Conservation (phyloP, 805 yeast genomes). For the Monosporozyma yasuniensis region DNA sequence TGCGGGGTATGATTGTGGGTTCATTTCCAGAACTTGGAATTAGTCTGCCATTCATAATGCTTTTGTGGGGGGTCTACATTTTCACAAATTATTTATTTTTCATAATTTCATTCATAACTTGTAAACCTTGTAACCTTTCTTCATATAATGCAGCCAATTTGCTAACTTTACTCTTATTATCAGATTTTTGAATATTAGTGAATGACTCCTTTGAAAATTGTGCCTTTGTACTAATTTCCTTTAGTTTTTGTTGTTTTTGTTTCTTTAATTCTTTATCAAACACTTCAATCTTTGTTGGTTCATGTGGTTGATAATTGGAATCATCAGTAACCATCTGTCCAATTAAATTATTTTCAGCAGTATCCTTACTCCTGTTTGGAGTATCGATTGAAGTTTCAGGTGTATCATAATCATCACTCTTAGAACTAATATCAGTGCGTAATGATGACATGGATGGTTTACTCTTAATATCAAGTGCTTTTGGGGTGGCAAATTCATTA, state of each 20-base stretch:
- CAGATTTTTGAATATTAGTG: conserved; percentile 36
- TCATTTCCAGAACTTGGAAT: too few relatives aligned
- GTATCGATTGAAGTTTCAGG: not conserved
- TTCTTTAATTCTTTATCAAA: conserved; percentile 24
- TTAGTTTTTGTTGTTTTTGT: conserved; percentile 5
- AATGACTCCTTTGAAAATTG: conserved; percentile 29
- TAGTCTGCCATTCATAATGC: not conserved
- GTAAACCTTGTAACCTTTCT: conserved; percentile 40
- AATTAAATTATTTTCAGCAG: conserved; percentile 4
- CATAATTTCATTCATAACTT: conserved; percentile 29
- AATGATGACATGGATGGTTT: not conserved
- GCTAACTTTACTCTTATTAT: conserved; percentile 52
- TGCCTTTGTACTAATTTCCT: conserved; percentile 7
- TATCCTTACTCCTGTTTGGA: not conserved
- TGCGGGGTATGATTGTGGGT: too few relatives aligned
- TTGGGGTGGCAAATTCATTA: not conserved
- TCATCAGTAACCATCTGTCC: conserved; percentile 11
- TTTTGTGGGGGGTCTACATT: too few relatives aligned
- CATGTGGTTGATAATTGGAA: not conserved
- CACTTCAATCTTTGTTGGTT: conserved; percentile 16
- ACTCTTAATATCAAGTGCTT: not conserved
- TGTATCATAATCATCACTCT: not conserved
- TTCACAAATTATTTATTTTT: conserved; percentile 6
- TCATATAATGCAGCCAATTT: conserved; percentile 57
- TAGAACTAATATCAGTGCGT: not conserved